These are phyloP conservation scores for Canavalia gladiata DNA, from an alignment of 306 rosid genomes.

Conservation along the genomic window DNA sequence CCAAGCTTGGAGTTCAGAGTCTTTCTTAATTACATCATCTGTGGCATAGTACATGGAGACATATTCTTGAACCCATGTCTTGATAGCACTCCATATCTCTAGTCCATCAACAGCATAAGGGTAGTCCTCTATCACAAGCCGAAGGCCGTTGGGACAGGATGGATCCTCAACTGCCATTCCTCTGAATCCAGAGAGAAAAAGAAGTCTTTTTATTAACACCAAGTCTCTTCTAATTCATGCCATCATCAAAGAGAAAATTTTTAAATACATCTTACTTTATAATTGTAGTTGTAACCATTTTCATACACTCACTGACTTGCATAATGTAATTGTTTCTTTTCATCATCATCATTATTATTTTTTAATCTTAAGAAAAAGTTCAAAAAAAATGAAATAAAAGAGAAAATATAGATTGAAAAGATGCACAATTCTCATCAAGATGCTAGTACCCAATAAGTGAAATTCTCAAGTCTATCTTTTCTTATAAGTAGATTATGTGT, in stretches of 20 bases:
- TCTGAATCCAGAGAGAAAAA: constrained; percentile 44
- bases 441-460: too few relatives aligned
- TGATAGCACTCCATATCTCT: constrained; percentile 68
- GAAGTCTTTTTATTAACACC: background rate
- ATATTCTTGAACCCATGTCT: constrained; percentile 65
- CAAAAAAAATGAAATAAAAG: too few relatives aligned
- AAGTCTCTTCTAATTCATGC: background rate
- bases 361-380: too few relatives aligned
- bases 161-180: constrained; percentile 68
- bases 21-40: constrained; percentile 49
- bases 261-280: too few relatives aligned
- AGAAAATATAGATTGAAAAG: too few relatives aligned
- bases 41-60: constrained; percentile 53
- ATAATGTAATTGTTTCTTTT: too few relatives aligned
- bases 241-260: too few relatives aligned
- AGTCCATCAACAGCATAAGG: constrained; percentile 69
- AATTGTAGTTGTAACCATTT: too few relatives aligned
- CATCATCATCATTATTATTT: too few relatives aligned
- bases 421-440: too few relatives aligned
- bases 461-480: too few relatives aligned
- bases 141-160: constrained; percentile 59
- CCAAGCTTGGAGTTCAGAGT: constrained; percentile 69
- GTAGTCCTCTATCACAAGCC: constrained; percentile 65
- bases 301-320: too few relatives aligned
- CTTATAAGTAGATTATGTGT: background rate